A percentile compares a stretch with the other conserved stretches of the same genome.
phyloP scores from a whole-genome alignment of 192 early-diverging fungal species.

The Backusella circina region DNA sequence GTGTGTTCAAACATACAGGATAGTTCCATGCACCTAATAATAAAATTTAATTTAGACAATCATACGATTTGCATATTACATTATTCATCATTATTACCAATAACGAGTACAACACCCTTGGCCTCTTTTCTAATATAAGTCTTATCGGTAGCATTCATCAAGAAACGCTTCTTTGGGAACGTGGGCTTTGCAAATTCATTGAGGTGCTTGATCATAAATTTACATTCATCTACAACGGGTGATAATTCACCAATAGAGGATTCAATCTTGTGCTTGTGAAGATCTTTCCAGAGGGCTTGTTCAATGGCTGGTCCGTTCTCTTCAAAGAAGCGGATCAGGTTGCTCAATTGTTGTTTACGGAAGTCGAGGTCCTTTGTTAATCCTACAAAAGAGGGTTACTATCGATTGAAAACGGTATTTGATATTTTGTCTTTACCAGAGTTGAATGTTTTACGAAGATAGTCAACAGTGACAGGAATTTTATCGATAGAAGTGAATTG shows the following conservation, averaged over 20 bases:
- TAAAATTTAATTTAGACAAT: background rate
- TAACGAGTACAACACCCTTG: slow-evolving; percentile 66
- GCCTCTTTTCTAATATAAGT: slow-evolving; percentile 64
- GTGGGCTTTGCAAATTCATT: slow-evolving; percentile 45
- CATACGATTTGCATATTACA: background rate
- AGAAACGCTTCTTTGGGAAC: slow-evolving; percentile 28
- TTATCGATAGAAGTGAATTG: background rate
- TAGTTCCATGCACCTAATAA: slow-evolving; percentile 53
- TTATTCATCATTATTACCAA: slow-evolving; percentile 46
- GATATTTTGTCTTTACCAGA: background rate
- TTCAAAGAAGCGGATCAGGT: slow-evolving; percentile 1
- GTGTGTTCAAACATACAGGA: slow-evolving; percentile 24
- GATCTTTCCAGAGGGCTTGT: slow-evolving; percentile 16
- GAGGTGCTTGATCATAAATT: slow-evolving; percentile 38
- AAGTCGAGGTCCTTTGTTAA: slow-evolving; percentile 24
- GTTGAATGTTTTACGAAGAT: background rate
- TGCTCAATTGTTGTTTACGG: slow-evolving; percentile 24
- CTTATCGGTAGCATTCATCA: slow-evolving; percentile 45
- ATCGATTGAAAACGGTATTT: too few species aligned
- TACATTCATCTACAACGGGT: slow-evolving; percentile 26
- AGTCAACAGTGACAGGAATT: background rate
- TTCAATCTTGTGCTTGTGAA: slow-evolving; percentile 25
- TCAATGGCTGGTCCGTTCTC: slow-evolving; percentile 18
- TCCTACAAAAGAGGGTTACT: background rate
- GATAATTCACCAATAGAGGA: slow-evolving; percentile 15